These are phyloP conservation scores for Singerocomus rubriflavus DNA, from an alignment of 1,284 basidiomycete species.

Conservation along the genomic window DNA sequence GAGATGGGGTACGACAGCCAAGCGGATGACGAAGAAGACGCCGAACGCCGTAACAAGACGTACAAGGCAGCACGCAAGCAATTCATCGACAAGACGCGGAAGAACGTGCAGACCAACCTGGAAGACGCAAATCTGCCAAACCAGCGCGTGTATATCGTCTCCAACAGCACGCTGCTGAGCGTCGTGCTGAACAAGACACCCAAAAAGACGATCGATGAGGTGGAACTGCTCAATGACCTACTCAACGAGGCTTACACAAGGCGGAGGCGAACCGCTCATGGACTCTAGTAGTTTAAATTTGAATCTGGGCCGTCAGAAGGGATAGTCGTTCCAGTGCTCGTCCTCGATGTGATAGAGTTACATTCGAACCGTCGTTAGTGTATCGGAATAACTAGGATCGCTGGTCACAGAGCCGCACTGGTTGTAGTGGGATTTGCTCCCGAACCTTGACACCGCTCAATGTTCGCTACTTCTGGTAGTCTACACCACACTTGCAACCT, in stretches of 20 bases:
- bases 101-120: conserved; percentile 15
- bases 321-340: too few species aligned
- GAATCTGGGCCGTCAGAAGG: background rate
- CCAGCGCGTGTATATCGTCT: conserved; percentile 25
- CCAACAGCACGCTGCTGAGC: conserved; percentile 13
- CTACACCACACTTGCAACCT: too few species aligned
- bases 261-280: too few species aligned
- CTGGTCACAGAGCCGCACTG: too few species aligned
- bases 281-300: too few species aligned
- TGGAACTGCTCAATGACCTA: conserved; percentile 19
- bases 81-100: conserved; percentile 17
- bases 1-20: conserved; percentile 22
- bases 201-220: conserved; percentile 21
- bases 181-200: conserved; percentile 14
- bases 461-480: too few species aligned
- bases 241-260: conserved; percentile 9
- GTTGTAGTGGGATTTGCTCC: too few species aligned
- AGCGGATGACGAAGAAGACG: conserved; percentile 16
- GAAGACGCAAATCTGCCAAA: conserved; percentile 14
- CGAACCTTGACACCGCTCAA: too few species aligned
- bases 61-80: conserved; percentile 13
- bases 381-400: too few species aligned
- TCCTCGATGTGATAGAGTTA: too few species aligned
- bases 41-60: conserved; percentile 8
- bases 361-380: too few species aligned